Percentiles rank a stretch among this genome's conserved stretches.
phyloP scores from a whole-genome alignment of 2,329 filamentous ascomycete genomes.

The Xylariaceae sp. region DNA sequence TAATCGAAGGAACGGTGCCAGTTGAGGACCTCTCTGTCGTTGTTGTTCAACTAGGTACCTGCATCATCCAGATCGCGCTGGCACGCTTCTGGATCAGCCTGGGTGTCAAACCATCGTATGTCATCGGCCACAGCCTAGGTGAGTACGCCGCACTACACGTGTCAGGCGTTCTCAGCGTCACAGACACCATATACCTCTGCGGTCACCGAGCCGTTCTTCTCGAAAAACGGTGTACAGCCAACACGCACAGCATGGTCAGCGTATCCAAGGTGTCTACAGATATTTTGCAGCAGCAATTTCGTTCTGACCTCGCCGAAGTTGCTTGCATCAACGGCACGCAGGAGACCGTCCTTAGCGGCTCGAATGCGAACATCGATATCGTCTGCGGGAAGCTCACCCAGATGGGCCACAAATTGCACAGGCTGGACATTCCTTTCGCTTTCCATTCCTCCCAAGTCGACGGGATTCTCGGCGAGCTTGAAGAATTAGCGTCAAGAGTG shows the following conservation, averaged over 20 bases:
- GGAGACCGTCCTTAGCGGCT: slow-evolving; percentile 20
- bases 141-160: slow-evolving; percentile 58
- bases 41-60: too few species aligned
- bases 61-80: slow-evolving; percentile 22
- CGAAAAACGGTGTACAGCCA: slow-evolving; percentile 11
- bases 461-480: background rate
- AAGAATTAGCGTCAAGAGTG: background rate
- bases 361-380: background rate
- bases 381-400: background rate
- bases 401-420: background rate
- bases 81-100: slow-evolving; percentile 36
- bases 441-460: background rate
- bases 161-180: slow-evolving; percentile 53
- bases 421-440: background rate
- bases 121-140: slow-evolving; percentile 49
- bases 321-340: slow-evolving; percentile 16
- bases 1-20: too few species aligned
- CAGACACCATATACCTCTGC: slow-evolving; percentile 56
- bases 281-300: slow-evolving; percentile 24
- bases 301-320: slow-evolving; percentile 21
- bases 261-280: slow-evolving; percentile 1
- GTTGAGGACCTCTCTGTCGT: too few species aligned
- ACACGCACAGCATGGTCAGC: slow-evolving; percentile 22
- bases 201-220: slow-evolving; percentile 31
- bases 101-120: slow-evolving; percentile 38